Evolutionary conservation across 2,329 filamentous ascomycete species (phyloP), one percentile per base, ranked within the genome.

Genomic region (Paracamarosporium sp.): DNA sequence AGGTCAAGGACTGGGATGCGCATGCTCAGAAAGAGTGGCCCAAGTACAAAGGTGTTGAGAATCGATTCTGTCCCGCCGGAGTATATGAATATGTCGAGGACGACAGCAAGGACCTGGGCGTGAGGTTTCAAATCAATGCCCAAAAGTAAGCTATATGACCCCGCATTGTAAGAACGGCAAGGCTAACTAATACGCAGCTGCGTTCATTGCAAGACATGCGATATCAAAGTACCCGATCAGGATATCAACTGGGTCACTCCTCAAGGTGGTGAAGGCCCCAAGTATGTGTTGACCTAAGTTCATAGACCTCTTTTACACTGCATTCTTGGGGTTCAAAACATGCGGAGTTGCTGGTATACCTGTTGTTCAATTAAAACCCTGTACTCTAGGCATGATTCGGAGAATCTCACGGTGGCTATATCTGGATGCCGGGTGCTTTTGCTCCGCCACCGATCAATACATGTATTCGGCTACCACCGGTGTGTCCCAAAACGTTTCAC

Each of bases 51-150:
- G 95, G 95, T 9, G 76, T 99, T 4, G 95, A 99, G 83, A 97
- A 96, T 76, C 85, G 95, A 20, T 99, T 99, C 82, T 99, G 95
- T 75, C 95, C 95, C 17, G 95, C 95, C 0, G 95, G 93, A 13
- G 95, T 99, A 64, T 99, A 99, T 72, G 95, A 99, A 78, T 99
- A 99, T 77, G 88, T 98, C 8, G 95, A 99, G 80, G 95, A 99
- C 73, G 86, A 89, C 53, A 88, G 84, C 54, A 97, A 96, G 80
- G 86, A 91, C 44, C 83, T 92, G 57, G 95, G 95, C 8, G 93
- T 99, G 67, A 85, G 93, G 56, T 99, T 99, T 82, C 94, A 98
- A 80, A 99, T 99, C 75, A 98, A 98, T 73, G 82, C 93, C 47
- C 94, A 98, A 78, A 98, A 97, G 92, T 96, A 83, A 87, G 92